Conservation (phyloP, 2,329 filamentous ascomycete genomes). For the Aspergillus brunneoviolaceus region DNA sequence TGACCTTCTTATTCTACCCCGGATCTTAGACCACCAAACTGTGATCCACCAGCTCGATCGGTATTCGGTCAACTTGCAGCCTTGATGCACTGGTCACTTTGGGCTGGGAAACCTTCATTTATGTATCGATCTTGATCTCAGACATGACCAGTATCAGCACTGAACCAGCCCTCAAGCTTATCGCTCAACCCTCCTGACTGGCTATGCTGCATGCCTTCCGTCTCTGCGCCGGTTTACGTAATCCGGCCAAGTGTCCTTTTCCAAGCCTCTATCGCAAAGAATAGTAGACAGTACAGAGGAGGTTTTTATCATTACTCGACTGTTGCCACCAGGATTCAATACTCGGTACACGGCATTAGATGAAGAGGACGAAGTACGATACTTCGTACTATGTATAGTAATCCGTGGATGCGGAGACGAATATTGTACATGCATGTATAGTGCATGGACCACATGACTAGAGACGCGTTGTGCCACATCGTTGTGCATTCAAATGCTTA, state of each 20-base stretch:
- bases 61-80: not conserved
- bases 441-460: not conserved
- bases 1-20: not conserved
- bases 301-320: not conserved
- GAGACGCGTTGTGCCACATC: not conserved
- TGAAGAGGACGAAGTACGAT: no score
- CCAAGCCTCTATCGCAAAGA: not conserved
- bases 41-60: constrained; percentile 2
- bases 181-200: not conserved
- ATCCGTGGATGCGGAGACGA: no score
- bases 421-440: no score
- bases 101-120: not conserved
- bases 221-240: constrained; percentile 1
- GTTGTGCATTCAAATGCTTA: not conserved
- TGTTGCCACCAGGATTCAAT: not conserved
- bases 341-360: not conserved
- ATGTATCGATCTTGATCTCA: not conserved
- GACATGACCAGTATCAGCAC: not conserved
- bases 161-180: not conserved
- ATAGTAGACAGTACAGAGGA: not conserved
- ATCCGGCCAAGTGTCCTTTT: constrained; percentile 7
- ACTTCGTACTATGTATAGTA: no score
- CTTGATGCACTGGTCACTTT: not conserved
- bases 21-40: constrained; percentile 4
- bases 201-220: not conserved